Percentiles rank a stretch among this genome's conserved stretches.
phyloP scores from a whole-genome alignment of 352 stramenopile species.

The Phytopythium delawarense region DNA sequence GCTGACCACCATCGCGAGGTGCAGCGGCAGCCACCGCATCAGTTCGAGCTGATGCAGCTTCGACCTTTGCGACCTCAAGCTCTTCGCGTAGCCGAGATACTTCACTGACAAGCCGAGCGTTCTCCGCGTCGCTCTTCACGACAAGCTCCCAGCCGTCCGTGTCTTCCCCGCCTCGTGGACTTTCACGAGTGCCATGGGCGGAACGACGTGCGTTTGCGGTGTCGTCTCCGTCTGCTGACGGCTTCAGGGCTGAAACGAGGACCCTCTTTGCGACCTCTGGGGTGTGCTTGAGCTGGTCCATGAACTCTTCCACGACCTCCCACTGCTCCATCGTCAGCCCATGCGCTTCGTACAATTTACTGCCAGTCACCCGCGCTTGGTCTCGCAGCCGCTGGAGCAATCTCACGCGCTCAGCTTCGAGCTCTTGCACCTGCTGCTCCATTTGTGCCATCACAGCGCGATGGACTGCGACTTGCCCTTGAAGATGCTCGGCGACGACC shows the following conservation, averaged over 20 bases:
- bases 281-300: constrained; percentile 54
- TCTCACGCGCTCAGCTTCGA: constrained; percentile 55
- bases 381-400: constrained; percentile 56
- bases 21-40: not conserved
- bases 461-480: constrained; percentile 54
- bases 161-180: not conserved
- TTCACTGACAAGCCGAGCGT: constrained; percentile 25
- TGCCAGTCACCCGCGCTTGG: constrained; percentile 39
- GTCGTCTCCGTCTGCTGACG: not conserved
- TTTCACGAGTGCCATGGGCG: not conserved
- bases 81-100: constrained; percentile 30
- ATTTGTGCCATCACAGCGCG: constrained; percentile 53
- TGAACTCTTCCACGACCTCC: constrained; percentile 58
- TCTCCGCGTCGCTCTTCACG: constrained; percentile 23
- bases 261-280: constrained; percentile 47
- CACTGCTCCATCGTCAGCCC: constrained; percentile 55
- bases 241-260: constrained; percentile 6
- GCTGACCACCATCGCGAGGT: not conserved
- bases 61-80: constrained; percentile 17
- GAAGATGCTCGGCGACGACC: constrained; percentile 39
- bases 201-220: not conserved
- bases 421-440: constrained; percentile 57
- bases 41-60: constrained; percentile 3
- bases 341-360: constrained; percentile 53
- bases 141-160: constrained; percentile 6